These are phyloP conservation scores for Trichoderma asperelloides DNA, from an alignment of 495 filamentous ascomycete genomes.

Conservation along the genomic window DNA sequence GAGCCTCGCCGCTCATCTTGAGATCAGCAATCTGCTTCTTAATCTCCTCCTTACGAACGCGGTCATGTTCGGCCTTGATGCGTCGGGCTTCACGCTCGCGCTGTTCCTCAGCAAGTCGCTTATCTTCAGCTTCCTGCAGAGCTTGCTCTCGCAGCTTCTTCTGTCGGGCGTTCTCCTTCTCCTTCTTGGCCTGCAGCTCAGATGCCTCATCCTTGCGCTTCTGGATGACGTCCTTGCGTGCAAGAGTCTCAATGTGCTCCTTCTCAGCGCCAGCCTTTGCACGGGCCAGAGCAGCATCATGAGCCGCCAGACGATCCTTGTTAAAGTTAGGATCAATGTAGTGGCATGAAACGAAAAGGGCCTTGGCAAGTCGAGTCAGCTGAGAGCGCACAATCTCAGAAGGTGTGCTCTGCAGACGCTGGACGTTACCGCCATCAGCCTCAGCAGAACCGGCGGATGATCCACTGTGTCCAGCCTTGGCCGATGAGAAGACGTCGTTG, in stretches of 20 bases:
- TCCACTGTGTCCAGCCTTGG: constrained; percentile 83
- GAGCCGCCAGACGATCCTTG: constrained; percentile 65
- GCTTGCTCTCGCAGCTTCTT: constrained; percentile 79
- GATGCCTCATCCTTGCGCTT: constrained; percentile 93
- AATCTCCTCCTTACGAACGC: constrained; percentile 85
- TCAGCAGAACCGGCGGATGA: constrained; percentile 84
- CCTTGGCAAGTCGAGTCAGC: constrained; percentile 82
- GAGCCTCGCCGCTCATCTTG: constrained; percentile 66
- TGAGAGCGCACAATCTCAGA: constrained; percentile 96
- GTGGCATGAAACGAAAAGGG: constrained; percentile 84
- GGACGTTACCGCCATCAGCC: constrained; percentile 72
- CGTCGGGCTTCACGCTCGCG: constrained; percentile 82
- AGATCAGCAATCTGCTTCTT: constrained; percentile 94
- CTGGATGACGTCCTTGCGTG: constrained; percentile 82
- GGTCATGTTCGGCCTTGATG: constrained; percentile 79
- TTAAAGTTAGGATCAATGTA: constrained; percentile 89
- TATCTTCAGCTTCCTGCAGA: constrained; percentile 75
- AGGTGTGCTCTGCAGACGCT: constrained; percentile 92
- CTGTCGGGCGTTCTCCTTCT: constrained; percentile 83
- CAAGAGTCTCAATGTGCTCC: constrained; percentile 83
- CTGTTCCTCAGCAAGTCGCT: constrained; percentile 82
- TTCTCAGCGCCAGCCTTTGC: constrained; percentile 80
- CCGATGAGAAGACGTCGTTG: constrained; percentile 93
- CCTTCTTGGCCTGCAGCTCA: constrained; percentile 70
- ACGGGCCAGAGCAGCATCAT: constrained; percentile 67